These are phyloP conservation scores for Kappamyces sp. DNA, from an alignment of 192 early-diverging fungal species.

Conservation along the genomic window DNA sequence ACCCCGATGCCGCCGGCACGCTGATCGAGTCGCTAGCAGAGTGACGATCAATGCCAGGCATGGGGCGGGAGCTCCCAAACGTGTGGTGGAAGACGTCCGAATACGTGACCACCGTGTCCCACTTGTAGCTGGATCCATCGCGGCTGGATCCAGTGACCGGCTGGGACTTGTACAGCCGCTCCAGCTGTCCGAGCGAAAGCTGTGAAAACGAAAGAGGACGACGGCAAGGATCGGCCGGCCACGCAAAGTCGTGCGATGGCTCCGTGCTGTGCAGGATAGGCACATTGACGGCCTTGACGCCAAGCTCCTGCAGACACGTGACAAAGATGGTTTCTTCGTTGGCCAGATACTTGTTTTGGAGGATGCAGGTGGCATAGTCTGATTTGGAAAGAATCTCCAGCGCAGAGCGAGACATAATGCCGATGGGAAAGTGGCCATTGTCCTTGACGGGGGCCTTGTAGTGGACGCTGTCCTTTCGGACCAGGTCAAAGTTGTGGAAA, in stretches of 20 bases:
- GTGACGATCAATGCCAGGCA: conserved; percentile 9
- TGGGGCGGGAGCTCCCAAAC: neutral
- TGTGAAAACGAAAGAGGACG: conserved; percentile 3
- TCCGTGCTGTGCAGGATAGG: neutral
- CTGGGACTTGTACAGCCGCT: neutral
- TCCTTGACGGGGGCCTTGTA: neutral
- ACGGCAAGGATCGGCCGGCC: conserved; percentile 8
- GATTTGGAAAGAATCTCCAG: neutral
- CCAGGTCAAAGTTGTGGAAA: conserved; percentile 1
- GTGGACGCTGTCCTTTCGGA: neutral
- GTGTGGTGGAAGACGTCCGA: neutral
- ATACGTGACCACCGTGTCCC: conserved; percentile 2
- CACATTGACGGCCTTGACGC: neutral
- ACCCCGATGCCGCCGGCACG: neutral
- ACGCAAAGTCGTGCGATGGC: conserved; percentile 12
- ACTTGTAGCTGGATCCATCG: neutral
- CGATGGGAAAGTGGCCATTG: neutral
- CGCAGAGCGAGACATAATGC: conserved; percentile 4
- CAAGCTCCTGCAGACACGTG: conserved; percentile 2
- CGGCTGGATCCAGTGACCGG: conserved; percentile 3
- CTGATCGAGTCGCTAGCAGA: neutral
- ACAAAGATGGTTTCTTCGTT: conserved; percentile 3
- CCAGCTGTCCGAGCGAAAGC: neutral
- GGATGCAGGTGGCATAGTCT: conserved; percentile 1
- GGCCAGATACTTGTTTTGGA: neutral